phyloP scores from a whole-genome alignment of 2,329 filamentous ascomycete genomes.

The Huntiella abstrusa region DNA sequence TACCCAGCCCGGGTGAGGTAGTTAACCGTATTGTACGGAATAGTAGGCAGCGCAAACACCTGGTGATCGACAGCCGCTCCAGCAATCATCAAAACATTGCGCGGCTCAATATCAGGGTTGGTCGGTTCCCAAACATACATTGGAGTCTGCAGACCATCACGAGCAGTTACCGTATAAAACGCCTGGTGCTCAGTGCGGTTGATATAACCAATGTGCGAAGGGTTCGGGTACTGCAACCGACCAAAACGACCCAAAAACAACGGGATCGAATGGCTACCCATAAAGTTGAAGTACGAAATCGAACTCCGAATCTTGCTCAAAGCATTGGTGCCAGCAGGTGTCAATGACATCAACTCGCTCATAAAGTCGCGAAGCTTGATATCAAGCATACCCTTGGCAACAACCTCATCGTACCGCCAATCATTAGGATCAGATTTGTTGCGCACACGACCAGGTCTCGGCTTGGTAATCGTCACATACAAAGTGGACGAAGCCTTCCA shows the following conservation, averaged over 20 bases:
- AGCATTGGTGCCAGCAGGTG: conserved; percentile 28
- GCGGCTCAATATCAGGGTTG: conserved; percentile 19
- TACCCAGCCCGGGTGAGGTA: conserved; percentile 43
- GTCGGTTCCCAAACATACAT: conserved; percentile 40
- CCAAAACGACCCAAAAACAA: conserved; percentile 36
- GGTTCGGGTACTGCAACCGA: conserved; percentile 34
- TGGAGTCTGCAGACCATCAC: conserved; percentile 31
- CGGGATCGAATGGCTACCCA: conserved; percentile 33
- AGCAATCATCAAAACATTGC: conserved; percentile 41
- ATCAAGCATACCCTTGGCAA: conserved; percentile 41
- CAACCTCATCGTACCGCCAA: conserved; percentile 23
- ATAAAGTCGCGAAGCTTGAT: conserved; percentile 35
- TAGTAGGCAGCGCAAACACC: conserved; percentile 43
- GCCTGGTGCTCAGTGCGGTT: conserved; percentile 29
- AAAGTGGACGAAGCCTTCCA: conserved; percentile 44
- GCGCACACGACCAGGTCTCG: conserved; percentile 11
- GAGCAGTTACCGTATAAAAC: conserved; percentile 28
- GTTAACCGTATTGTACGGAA: conserved; percentile 43
- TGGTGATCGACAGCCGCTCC: conserved; percentile 45
- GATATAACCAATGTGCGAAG: conserved; percentile 29
- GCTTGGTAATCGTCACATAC: conserved; percentile 38
- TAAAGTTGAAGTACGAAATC: conserved; percentile 29
- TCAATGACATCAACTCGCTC: conserved; percentile 34
- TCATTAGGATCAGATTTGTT: conserved; percentile 19
- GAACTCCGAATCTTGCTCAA: conserved; percentile 26